Percentiles rank a stretch among this genome's conserved stretches.
Conservation (phyloP, 169 alveolate species). For the Pseudocohnilembus persalinus region DNA sequence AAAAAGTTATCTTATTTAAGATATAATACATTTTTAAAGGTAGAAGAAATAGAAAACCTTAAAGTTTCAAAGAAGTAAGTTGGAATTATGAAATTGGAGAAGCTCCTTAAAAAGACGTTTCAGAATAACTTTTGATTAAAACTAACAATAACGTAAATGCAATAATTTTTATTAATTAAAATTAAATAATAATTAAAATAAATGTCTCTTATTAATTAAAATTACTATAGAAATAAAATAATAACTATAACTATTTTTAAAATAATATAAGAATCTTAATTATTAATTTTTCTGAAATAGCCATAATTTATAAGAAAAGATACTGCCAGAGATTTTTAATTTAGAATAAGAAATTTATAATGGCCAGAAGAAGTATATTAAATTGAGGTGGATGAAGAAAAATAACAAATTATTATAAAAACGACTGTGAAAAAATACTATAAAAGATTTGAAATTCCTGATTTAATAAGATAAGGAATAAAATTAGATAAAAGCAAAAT, state of each 20-base stretch:
- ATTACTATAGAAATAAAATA: too few relatives aligned
- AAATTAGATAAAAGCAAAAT: constrained; percentile 63
- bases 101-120: constrained; percentile 47
- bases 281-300: constrained; percentile 19
- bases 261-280: neutral
- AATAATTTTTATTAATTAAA: too few relatives aligned
- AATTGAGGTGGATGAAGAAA: constrained; percentile 75
- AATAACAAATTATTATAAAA: constrained; percentile 78
- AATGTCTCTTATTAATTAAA: too few relatives aligned
- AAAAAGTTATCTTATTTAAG: too few relatives aligned
- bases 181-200: too few relatives aligned
- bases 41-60: constrained; percentile 63
- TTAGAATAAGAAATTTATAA: constrained; percentile 85
- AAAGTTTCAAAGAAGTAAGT: constrained; percentile 68
- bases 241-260: too few relatives aligned
- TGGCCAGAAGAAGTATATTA: constrained; percentile 78
- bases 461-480: constrained; percentile 63
- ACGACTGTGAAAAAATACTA: constrained; percentile 86
- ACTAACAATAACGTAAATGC: constrained; percentile 38
- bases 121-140: constrained; percentile 40
- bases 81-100: constrained; percentile 85
- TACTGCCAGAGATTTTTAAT: constrained; percentile 76
- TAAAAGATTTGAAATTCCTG: constrained; percentile 84
- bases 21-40: constrained; percentile 16
- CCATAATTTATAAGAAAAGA: constrained; percentile 82